phyloP scores from a whole-genome alignment of 179 eudicot genomes.

The Heliamphora pulchella region DNA sequence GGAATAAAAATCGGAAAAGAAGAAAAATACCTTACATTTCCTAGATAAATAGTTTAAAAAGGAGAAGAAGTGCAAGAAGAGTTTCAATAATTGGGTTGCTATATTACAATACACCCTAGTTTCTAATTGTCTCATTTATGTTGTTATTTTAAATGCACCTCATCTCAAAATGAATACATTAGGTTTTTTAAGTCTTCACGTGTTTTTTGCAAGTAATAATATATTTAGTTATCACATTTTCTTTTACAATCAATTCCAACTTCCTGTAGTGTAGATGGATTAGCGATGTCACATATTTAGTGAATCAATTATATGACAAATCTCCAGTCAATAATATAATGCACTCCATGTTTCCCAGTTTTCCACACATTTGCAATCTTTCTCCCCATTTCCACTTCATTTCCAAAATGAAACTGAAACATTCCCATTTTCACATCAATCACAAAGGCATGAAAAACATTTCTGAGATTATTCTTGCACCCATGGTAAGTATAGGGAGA shows the following conservation, averaged over 20 bases:
- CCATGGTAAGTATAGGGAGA: neutral
- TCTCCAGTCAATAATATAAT: too few species aligned
- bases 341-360: too few species aligned
- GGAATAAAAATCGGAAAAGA: too few species aligned
- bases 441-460: too few species aligned
- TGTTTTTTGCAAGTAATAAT: neutral
- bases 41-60: neutral
- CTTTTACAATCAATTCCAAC: neutral
- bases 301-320: too few species aligned
- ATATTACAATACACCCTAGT: neutral
- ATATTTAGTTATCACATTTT: neutral
- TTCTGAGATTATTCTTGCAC: too few species aligned
- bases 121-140: neutral
- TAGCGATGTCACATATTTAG: neutral
- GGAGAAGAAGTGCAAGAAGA: neutral
- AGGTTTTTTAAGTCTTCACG: neutral
- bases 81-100: neutral
- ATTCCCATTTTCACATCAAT: too few species aligned
- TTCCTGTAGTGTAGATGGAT: neutral
- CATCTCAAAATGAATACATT: too few species aligned
- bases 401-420: too few species aligned
- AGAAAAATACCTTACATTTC: too few species aligned
- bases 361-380: too few species aligned
- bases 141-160: neutral
- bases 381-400: too few species aligned